Base-by-base conservation (phyloP, 2,329 filamentous ascomycete genomes). In the Colletotrichum limetticola region DNA sequence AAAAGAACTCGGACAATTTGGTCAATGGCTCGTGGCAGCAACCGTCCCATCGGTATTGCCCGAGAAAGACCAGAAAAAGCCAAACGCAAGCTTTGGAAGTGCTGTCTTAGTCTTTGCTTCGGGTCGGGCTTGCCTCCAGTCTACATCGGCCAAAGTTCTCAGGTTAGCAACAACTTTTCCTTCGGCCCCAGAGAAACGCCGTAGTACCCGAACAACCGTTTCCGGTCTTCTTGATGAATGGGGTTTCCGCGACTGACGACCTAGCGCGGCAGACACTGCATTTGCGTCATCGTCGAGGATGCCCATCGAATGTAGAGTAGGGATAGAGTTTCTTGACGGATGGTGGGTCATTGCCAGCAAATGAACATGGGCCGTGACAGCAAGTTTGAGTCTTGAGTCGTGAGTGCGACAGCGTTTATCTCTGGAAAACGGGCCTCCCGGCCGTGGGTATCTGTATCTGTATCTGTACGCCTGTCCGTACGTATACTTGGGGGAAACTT, bases 71-170 rank as follows among this genome's bases (percentile, higher is more conserved):
- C 35, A 46, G 5, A 35, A 60, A 60, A 57, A 49, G 46, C 46
- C 70, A 65, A 61, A 70, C 70, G 55, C 55, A 66, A 56, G 53
- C 55, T 46, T 55, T 49, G 26, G 59, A 69, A 59, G 66, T 72
- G 66, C 70, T 66, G 28, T 72, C 70, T 70, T 64, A 56, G 37
- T 46, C 46, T 56, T 9, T 72, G 66, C 71, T n/a, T 66, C 66
- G 56, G 56, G 61, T 65, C 61, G 57, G 46, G 71, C 66, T 65
- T 66, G 35, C 60, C 53, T 69, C 56, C 46, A 32, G 62, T 22
- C 46, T 61, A 32, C 49, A 35, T 67, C 55, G 37, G 56, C 66
- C 66, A 49, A 65, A 61, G 56, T 71, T 30, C 28, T 4, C 22
- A 24, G 12, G 5, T 66, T 66, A 57, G 49, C 60, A 70, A 70